Conservation (phyloP, 768 basidiomycete species). For the Mrakia blollopis region DNA sequence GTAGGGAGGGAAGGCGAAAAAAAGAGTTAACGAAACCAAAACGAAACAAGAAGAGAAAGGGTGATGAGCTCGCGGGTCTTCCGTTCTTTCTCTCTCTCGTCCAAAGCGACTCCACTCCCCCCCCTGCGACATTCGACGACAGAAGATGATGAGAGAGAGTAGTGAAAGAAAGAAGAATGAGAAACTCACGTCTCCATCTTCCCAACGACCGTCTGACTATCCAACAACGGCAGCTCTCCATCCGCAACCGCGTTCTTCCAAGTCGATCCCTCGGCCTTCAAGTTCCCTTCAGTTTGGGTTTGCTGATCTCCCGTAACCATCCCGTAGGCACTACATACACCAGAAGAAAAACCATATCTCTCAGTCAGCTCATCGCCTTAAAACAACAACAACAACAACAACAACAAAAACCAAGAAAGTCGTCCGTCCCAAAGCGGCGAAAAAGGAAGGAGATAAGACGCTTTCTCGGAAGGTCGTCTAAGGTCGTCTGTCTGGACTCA, state of each 20-base stretch:
- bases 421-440: too few species aligned
- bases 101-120: too few species aligned
- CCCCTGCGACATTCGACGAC: too few species aligned
- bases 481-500: too few species aligned
- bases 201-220: not conserved
- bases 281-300: slow-evolving; percentile 41
- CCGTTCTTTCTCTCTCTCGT: not conserved
- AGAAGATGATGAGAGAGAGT: too few species aligned
- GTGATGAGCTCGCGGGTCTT: not conserved
- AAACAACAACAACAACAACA: too few species aligned
- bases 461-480: too few species aligned
- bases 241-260: slow-evolving; percentile 33
- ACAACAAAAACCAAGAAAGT: not conserved
- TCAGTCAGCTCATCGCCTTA: not conserved
- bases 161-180: not conserved
- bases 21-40: too few species aligned
- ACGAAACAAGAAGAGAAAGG: not conserved
- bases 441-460: too few species aligned
- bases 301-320: slow-evolving; percentile 41
- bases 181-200: slow-evolving; percentile 3
- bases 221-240: not conserved
- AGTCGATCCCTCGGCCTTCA: slow-evolving; percentile 42
- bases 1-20: too few species aligned
- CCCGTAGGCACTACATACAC: not conserved
- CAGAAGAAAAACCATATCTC: not conserved